These are phyloP conservation scores for Albifimbria verrucaria DNA, from an alignment of 2,329 filamentous ascomycete genomes.

Conservation along the genomic window DNA sequence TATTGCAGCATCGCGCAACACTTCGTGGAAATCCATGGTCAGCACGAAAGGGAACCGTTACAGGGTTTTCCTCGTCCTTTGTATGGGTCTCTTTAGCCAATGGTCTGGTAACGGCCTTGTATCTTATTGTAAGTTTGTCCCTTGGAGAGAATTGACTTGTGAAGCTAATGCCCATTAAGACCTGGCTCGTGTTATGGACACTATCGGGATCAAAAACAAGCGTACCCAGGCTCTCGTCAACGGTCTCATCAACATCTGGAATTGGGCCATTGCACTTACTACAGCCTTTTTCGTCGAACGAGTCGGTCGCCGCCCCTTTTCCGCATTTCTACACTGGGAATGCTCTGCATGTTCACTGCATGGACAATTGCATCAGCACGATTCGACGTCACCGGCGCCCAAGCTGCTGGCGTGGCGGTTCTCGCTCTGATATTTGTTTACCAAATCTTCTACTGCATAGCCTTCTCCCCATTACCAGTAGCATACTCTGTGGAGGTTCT, in stretches of 20 bases:
- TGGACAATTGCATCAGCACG: constrained; percentile 32
- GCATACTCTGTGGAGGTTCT: constrained; percentile 52
- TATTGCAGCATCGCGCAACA: constrained; percentile 9
- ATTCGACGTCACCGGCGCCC: constrained; percentile 24
- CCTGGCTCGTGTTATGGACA: constrained; percentile 14
- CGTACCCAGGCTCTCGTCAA: constrained; percentile 23
- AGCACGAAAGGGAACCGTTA: constrained; percentile 27
- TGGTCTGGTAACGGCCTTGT: constrained; percentile 32
- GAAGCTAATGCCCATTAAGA: neutral
- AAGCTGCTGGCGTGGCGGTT: constrained; percentile 26
- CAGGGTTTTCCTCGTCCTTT: constrained; percentile 34
- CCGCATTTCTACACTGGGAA: constrained; percentile 22
- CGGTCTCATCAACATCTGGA: constrained; percentile 25
- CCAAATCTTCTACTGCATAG: constrained; percentile 49
- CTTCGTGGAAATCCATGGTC: constrained; percentile 25
- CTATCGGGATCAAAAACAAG: constrained; percentile 18
- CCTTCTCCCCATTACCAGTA: constrained; percentile 48
- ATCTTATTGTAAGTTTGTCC: constrained; percentile 21
- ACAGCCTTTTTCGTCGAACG: constrained; percentile 23
- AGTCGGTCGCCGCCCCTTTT: constrained; percentile 29
- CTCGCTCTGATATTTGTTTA: constrained; percentile 33
- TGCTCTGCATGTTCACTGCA: constrained; percentile 28
- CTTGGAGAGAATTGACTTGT: neutral
- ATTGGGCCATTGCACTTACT: constrained; percentile 20
- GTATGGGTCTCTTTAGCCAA: constrained; percentile 42